Evolutionary conservation across 768 basidiomycete genomes (phyloP), one percentile per base, ranked within the genome.

Genomic region (Suillus americanus): DNA sequence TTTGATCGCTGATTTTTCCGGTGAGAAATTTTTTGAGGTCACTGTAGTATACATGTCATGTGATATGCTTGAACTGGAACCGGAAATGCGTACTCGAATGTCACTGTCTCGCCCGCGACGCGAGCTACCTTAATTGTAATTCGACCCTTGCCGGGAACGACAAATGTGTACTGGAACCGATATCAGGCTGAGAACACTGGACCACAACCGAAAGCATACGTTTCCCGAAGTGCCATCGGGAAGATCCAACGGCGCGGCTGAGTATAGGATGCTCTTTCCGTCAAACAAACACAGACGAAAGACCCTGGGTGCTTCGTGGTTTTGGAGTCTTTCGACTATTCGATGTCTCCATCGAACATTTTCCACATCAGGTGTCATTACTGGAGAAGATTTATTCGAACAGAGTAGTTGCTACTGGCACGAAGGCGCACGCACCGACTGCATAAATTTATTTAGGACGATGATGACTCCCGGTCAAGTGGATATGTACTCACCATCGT

Each of bases 201-300:
- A 20, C 7, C 25, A 48, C 12, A n/a, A 59, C 12, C 18, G 5
- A 41, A 12, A 28, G 66, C 78, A 54, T 56, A 79, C 79, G 41
- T 69, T 73, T 0, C 71, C 73, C 1, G 72, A 64, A 14, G 75
- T 75, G 0, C 78, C 76, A 18, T 79, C 70, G 4, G 75, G 59
- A 5, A 82, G 73, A 0, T 41, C 60, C 1, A 63, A 67, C 0
- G 81, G 77, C 3, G 40, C 20, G 3, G 40, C 57, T 1, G 81
- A 73, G 50, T 82, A 86, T 0, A 82, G 69, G 1, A 85, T 79
- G 0, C 76, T 74, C 18, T 75, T 75, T 1, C 84, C 80, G 62
- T 86, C 85, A 64, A 82, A 86, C 9, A 86, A 67, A 12, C 78
- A 73, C 14, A 77, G 79, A 0, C 82, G 82, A 66, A 86, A 86